Conservation (phyloP, 164 flowering plant genomes). For the Dillenia suffruticosa region DNA sequence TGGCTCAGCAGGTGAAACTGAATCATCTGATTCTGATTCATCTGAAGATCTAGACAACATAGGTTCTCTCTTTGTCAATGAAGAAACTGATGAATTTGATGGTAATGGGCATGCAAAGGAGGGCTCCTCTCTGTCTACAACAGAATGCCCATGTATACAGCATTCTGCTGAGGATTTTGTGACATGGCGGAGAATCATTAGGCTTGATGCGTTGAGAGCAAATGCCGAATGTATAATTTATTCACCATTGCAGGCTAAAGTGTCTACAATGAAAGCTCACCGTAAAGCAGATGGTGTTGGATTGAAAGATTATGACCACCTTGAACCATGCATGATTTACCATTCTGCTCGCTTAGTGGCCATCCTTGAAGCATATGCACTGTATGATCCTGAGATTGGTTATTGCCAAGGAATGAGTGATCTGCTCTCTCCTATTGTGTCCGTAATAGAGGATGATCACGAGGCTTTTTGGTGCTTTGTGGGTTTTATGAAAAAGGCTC, state of each 20-base stretch:
- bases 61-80: conserved; percentile 25
- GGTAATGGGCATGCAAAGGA: conserved; percentile 14
- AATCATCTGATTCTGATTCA: no score
- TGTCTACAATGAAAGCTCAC: conserved; percentile 55
- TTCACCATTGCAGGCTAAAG: conserved; percentile 59
- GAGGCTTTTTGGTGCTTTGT: conserved; percentile 99
- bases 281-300: conserved; percentile 76
- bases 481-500: conserved; percentile 89
- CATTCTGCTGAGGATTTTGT: conserved; percentile 57
- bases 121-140: conserved; percentile 22
- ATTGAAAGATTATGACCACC: conserved; percentile 76
- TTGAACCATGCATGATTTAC: conserved; percentile 66
- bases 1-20: no score
- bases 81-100: conserved; percentile 29
- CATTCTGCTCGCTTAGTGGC: conserved; percentile 96
- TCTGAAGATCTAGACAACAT: conserved; percentile 24
- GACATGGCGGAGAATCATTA: conserved; percentile 94
- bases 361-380: conserved; percentile 91
- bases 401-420: conserved; percentile 99
- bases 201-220: conserved; percentile 88
- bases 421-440: conserved; percentile 81
- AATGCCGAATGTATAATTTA: conserved; percentile 71
- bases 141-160: conserved; percentile 21
- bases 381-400: conserved; percentile 87
- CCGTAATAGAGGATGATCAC: conserved; percentile 79